These are phyloP conservation scores for Cordia subcordata DNA, from an alignment of 257 asterid genomes.

Conservation along the genomic window DNA sequence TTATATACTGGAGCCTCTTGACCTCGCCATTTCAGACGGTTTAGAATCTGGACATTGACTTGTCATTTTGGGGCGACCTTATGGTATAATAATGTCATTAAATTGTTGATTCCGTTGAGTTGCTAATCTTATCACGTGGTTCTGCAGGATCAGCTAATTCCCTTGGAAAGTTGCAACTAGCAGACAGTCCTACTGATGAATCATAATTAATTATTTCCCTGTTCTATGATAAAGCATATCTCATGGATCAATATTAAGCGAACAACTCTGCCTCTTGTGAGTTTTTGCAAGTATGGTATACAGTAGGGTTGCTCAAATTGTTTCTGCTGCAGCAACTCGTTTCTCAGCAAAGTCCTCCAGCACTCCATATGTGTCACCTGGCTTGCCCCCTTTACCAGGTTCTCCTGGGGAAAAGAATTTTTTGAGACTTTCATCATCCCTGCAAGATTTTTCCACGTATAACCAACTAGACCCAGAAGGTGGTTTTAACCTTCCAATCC, in stretches of 20 bases:
- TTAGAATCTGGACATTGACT: neutral
- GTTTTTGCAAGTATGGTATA: conserved; percentile 48
- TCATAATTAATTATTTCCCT: too few species aligned
- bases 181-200: neutral
- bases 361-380: conserved; percentile 40
- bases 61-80: too few species aligned
- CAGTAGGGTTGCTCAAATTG: conserved; percentile 48
- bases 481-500: conserved; percentile 29
- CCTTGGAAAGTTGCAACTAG: neutral
- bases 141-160: neutral
- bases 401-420: conserved; percentile 43
- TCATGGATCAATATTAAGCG: neutral
- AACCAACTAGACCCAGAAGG: conserved; percentile 56
- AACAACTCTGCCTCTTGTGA: neutral
- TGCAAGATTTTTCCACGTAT: conserved; percentile 83
- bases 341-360: conserved; percentile 40
- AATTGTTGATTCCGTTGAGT: too few species aligned
- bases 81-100: neutral
- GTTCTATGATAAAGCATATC: neutral
- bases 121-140: neutral
- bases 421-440: conserved; percentile 74
- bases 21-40: neutral
- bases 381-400: conserved; percentile 68
- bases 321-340: conserved; percentile 50
- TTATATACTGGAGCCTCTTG: neutral